phyloP scores from a whole-genome alignment of 176 grass and related monocot genomes.

The Aegilops speltoides region DNA sequence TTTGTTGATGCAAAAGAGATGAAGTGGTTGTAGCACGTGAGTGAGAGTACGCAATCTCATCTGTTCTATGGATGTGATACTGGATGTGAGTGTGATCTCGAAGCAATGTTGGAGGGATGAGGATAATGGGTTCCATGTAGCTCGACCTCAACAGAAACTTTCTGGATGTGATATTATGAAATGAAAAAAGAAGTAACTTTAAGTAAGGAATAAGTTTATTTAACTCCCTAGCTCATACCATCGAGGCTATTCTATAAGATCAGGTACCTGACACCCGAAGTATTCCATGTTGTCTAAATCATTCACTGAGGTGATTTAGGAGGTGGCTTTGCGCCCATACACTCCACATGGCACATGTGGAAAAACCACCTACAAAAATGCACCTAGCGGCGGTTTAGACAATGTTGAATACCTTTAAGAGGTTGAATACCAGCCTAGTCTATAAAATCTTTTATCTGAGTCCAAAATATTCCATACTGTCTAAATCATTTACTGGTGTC shows the following conservation, averaged over 20 bases:
- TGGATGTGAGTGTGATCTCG: neutral
- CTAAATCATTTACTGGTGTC: neutral
- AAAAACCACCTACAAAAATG: too few species aligned
- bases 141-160: too few species aligned
- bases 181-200: neutral
- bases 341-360: neutral
- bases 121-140: too few species aligned
- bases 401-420: too few species aligned
- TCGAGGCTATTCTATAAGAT: neutral
- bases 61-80: neutral
- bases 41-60: neutral
- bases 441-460: neutral
- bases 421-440: too few species aligned
- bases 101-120: too few species aligned
- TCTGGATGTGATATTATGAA: neutral
- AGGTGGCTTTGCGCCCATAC: too few species aligned
- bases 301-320: too few species aligned
- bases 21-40: neutral
- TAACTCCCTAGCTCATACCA: neutral
- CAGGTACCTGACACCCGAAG: neutral
- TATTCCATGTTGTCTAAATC: neutral
- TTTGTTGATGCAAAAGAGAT: neutral
- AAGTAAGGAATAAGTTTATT: neutral
- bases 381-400: too few species aligned
- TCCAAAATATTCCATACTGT: neutral